Conservation (phyloP, 192 early-diverging fungal species). For the Coemansia sp. region DNA sequence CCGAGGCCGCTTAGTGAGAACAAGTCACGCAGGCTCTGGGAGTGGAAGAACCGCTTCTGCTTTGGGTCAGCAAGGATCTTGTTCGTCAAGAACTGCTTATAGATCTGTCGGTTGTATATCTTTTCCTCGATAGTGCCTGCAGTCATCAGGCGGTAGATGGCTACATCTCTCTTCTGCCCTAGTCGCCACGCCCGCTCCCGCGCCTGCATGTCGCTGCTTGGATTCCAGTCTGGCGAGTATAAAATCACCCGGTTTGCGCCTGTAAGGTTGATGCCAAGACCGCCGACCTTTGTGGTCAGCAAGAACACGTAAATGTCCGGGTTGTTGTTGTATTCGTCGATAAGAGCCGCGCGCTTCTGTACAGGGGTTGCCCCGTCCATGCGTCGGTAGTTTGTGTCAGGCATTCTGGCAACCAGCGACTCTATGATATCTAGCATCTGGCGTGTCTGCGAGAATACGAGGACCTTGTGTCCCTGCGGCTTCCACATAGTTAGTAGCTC, state of each 20-base stretch:
- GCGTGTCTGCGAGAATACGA: conserved; percentile 93
- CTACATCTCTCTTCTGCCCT: conserved; percentile 84
- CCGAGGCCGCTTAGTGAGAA: conserved; percentile 69
- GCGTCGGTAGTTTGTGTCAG: conserved; percentile 69
- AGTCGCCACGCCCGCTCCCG: conserved; percentile 94
- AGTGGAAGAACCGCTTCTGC: conserved; percentile 88
- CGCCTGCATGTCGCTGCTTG: conserved; percentile 93
- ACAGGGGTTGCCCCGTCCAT: conserved; percentile 97
- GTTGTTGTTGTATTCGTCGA: conserved; percentile 84
- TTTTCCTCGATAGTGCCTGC: conserved; percentile 94
- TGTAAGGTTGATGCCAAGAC: conserved; percentile 92
- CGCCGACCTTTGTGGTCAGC: conserved; percentile 97
- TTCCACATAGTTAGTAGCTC: conserved; percentile 86
- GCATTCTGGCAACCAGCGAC: conserved; percentile 57
- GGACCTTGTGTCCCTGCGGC: conserved; percentile 73
- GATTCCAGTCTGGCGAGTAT: conserved; percentile 99
- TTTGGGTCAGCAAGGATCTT: conserved; percentile 91
- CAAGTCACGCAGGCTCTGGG: conserved; percentile 79
- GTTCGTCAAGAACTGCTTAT: conserved; percentile 96
- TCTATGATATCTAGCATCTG: conserved; percentile 97
- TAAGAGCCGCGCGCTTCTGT: conserved; percentile 75
- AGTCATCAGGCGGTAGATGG: conserved; percentile 95
- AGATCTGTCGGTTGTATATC: conserved; percentile 97
- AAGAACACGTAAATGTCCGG: conserved; percentile 80
- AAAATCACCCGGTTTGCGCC: conserved; percentile 93